These are phyloP conservation scores for Sclerotinia glacialis DNA, from an alignment of 2,329 filamentous ascomycete genomes.

Conservation along the genomic window DNA sequence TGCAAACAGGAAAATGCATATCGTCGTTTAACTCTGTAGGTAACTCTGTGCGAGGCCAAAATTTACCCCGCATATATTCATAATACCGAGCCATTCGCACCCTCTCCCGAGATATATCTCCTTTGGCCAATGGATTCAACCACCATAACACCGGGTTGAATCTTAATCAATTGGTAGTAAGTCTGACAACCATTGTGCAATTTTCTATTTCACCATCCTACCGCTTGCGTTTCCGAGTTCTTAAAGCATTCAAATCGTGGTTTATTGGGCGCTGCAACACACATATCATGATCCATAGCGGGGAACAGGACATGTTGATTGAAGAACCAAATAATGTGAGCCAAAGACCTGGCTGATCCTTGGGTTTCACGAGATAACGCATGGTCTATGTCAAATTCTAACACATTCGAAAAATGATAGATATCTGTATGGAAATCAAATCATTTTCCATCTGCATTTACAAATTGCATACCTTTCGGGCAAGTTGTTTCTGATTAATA, in stretches of 20 bases:
- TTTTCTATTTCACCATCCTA: neutral
- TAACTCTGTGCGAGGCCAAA: neutral
- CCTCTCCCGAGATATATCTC: constrained; percentile 8
- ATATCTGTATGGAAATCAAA: neutral
- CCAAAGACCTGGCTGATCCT: neutral
- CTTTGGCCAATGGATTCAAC: neutral
- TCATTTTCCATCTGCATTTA: neutral
- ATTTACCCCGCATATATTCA: constrained; percentile 2
- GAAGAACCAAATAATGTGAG: neutral
- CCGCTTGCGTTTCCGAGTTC: neutral
- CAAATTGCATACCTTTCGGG: neutral
- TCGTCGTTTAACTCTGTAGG: neutral
- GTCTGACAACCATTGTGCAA: neutral
- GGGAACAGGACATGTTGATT: neutral
- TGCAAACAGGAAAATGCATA: neutral
- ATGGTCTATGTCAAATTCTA: neutral
- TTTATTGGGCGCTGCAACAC: neutral
- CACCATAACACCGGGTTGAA: constrained; percentile 1
- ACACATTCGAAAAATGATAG: neutral
- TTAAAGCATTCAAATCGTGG: neutral
- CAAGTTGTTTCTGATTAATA: no score
- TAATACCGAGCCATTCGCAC: neutral
- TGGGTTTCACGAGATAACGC: neutral
- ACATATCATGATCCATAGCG: neutral
- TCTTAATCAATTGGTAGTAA: neutral